These are phyloP conservation scores for Drechslerella coelobrocha DNA, from an alignment of 2,329 filamentous ascomycete genomes.

Conservation along the genomic window DNA sequence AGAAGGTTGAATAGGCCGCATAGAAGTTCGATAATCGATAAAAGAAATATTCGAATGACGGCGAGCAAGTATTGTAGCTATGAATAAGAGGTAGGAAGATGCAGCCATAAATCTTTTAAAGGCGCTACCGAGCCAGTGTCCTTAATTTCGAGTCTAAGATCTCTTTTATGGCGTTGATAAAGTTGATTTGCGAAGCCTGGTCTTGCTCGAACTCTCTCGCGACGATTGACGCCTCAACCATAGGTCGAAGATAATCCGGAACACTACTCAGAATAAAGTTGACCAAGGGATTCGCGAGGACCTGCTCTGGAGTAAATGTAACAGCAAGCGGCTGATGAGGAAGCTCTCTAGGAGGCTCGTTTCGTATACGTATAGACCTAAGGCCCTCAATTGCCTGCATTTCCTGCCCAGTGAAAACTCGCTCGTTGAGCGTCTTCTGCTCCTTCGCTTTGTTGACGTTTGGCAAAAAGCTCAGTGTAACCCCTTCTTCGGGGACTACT, in stretches of 20 bases:
- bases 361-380: conserved; percentile 2
- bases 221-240: conserved; percentile 26
- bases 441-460: conserved; percentile 27
- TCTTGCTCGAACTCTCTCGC: conserved; percentile 18
- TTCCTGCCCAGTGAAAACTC: conserved; percentile 36
- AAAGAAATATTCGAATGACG: no score
- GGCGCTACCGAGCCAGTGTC: background rate
- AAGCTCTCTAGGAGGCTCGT: background rate
- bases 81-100: background rate
- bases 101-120: background rate
- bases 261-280: conserved; percentile 41
- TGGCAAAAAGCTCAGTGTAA: conserved; percentile 25
- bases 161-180: conserved; percentile 36
- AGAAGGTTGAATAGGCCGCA: background rate
- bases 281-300: conserved; percentile 6
- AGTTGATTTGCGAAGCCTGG: conserved; percentile 19
- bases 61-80: no score
- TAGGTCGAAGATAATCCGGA: conserved; percentile 26
- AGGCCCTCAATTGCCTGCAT: conserved; percentile 40
- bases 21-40: no score
- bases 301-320: background rate
- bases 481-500: conserved; percentile 23
- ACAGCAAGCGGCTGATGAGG: background rate
- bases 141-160: conserved; percentile 36
- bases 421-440: conserved; percentile 29